Percentiles rank a stretch among this genome's conserved stretches.
phyloP scores from a whole-genome alignment of 2,329 filamentous ascomycete genomes.

The Colletotrichum sp. region DNA sequence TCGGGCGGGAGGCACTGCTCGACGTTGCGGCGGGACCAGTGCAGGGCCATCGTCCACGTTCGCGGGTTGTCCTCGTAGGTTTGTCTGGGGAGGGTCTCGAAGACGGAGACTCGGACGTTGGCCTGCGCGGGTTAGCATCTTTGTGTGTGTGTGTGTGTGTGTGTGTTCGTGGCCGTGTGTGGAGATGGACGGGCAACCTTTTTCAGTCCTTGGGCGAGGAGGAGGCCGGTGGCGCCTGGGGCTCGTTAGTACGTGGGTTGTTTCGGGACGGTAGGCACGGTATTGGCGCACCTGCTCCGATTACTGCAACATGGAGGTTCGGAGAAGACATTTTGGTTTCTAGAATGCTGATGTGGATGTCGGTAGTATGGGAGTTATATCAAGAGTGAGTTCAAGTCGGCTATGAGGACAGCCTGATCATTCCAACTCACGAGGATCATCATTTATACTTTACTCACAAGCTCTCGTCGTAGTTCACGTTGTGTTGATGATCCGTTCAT shows the following conservation, averaged over 20 bases:
- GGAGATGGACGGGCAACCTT: background rate
- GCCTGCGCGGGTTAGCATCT: background rate
- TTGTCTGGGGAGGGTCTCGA: background rate
- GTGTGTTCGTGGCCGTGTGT: background rate
- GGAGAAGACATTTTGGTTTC: background rate
- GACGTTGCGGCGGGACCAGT: background rate
- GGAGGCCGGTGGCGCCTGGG: background rate
- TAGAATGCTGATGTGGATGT: rapidly evolving
- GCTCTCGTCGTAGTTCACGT: background rate
- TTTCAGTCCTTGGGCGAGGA: background rate
- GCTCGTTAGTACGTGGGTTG: background rate
- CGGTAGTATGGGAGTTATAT: background rate
- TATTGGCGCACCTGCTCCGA: background rate
- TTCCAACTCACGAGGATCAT: rapidly evolving
- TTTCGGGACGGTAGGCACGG: background rate
- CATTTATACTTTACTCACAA: background rate
- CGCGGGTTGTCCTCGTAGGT: background rate
- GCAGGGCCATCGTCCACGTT: background rate
- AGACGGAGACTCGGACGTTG: background rate
- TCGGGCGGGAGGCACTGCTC: background rate
- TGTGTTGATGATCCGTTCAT: background rate
- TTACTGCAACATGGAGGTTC: background rate
- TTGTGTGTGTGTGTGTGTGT: background rate
- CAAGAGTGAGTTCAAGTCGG: rapidly evolving
- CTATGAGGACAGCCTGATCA: background rate